These are phyloP conservation scores for Gastrodia elata DNA, from an alignment of 106 monocot species.

Conservation along the genomic window DNA sequence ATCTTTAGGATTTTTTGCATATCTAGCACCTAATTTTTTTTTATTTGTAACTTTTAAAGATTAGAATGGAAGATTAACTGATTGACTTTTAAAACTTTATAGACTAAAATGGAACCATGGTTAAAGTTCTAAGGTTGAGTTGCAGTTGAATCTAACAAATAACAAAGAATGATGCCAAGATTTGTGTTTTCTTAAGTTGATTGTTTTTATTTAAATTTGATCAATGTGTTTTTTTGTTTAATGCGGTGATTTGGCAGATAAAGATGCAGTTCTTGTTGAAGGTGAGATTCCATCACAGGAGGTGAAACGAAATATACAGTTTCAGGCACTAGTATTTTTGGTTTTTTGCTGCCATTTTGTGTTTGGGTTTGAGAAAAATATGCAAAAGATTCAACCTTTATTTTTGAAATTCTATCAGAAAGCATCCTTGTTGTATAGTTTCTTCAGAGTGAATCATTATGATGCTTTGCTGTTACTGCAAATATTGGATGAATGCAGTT, in stretches of 20 bases:
- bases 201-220: too few species aligned
- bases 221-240: not conserved
- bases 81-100: too few species aligned
- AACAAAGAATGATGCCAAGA: too few species aligned
- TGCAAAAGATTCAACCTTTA: not conserved
- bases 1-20: too few species aligned
- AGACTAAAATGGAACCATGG: too few species aligned
- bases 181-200: too few species aligned
- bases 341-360: not conserved
- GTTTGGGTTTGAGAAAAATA: not conserved
- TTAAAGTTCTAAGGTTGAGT: too few species aligned
- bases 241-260: conserved; percentile 28
- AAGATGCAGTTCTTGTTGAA: conserved; percentile 98
- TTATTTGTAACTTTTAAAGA: too few species aligned
- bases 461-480: not conserved
- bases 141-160: too few species aligned
- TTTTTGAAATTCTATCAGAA: not conserved
- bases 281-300: conserved; percentile 92
- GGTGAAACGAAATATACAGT: conserved; percentile 28
- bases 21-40: too few species aligned
- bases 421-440: not conserved
- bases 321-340: not conserved
- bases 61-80: too few species aligned
- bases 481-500: too few species aligned
- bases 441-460: not conserved